Evolutionary conservation across 495 filamentous ascomycete genomes (phyloP).

Genomic region (Podospora pseudopauciseta): DNA sequence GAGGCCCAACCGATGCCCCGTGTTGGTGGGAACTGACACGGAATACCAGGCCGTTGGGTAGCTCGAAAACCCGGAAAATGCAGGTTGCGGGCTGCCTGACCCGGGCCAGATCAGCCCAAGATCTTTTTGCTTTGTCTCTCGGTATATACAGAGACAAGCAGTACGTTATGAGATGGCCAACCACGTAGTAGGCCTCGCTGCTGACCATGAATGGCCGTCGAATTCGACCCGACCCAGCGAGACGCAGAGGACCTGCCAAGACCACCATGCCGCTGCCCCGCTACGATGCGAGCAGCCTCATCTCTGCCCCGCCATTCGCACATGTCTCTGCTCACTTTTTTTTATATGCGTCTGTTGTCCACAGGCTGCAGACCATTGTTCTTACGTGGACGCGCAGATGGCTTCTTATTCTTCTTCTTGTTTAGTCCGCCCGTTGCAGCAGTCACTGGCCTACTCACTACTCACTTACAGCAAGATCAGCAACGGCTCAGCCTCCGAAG

Average conservation of each 20-base stretch:
- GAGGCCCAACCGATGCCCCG: neutral
- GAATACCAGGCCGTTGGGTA: neutral
- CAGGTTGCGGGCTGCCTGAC: constrained; percentile 3
- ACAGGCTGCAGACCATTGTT: neutral
- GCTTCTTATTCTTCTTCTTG: neutral
- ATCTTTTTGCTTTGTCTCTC: neutral
- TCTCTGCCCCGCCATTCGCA: constrained; percentile 3
- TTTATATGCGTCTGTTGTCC: neutral
- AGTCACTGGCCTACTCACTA: neutral
- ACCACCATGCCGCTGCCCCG: neutral
- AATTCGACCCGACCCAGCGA: neutral
- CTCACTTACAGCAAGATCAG: neutral
- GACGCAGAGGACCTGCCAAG: constrained; percentile 4
- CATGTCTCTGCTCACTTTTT: neutral
- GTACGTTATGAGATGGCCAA: neutral
- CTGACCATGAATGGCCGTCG: neutral
- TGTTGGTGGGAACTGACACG: neutral
- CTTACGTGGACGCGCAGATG: constrained; percentile 2
- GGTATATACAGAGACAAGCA: neutral
- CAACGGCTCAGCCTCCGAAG: neutral
- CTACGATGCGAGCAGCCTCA: neutral
- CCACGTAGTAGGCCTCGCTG: neutral
- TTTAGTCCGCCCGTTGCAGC: neutral
- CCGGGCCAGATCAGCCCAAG: neutral
- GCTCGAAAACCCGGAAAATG: neutral